phyloP scores from a whole-genome alignment of 345 rosid species.

The Eucalyptus viminalis region DNA sequence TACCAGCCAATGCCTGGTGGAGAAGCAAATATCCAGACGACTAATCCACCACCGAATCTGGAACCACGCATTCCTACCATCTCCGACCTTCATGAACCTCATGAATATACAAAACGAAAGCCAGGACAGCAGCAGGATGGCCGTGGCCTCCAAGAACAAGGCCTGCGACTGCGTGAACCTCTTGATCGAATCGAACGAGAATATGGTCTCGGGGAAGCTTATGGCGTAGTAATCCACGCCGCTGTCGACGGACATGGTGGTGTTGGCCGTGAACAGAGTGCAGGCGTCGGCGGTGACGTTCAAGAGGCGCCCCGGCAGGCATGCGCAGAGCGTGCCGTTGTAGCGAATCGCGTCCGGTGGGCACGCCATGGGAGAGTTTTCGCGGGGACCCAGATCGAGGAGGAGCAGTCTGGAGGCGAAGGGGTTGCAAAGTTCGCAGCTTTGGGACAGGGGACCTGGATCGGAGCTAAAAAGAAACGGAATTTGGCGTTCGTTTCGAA shows the following conservation, averaged over 20 bases:
- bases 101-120: conserved; percentile 50
- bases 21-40: conserved; percentile 74
- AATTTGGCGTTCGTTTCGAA: background rate
- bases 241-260: conserved; percentile 23
- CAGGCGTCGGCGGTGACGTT: conserved; percentile 37
- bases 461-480: background rate
- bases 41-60: conserved; percentile 90
- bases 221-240: conserved; percentile 31
- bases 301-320: conserved; percentile 54
- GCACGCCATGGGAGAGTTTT: conserved; percentile 24
- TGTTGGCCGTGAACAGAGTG: conserved; percentile 21
- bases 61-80: conserved; percentile 66
- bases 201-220: conserved; percentile 50
- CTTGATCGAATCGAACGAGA: conserved; percentile 62
- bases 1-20: conserved; percentile 97
- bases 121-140: conserved; percentile 64
- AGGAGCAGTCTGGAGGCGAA: background rate
- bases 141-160: conserved; percentile 83
- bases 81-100: conserved; percentile 67
- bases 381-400: background rate
- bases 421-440: background rate
- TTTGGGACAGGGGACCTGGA: background rate
- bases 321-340: conserved; percentile 71
- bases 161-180: conserved; percentile 91
- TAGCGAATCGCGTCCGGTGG: conserved; percentile 44